These are phyloP conservation scores for Carpinus fangiana DNA, from an alignment of 306 rosid genomes.

Conservation along the genomic window DNA sequence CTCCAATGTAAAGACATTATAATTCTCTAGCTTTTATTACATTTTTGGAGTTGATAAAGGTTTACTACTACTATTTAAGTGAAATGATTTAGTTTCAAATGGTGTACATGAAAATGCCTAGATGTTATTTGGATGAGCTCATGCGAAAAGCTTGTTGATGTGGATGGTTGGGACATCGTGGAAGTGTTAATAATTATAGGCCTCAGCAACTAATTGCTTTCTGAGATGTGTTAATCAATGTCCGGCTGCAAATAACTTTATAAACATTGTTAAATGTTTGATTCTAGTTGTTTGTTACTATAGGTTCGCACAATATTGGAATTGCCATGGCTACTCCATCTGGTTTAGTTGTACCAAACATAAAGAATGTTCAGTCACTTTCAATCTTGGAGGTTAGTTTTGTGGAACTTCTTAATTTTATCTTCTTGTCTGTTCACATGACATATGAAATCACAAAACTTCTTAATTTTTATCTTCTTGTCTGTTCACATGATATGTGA, in stretches of 20 bases:
- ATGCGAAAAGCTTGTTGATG: neutral
- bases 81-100: no score
- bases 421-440: neutral
- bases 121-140: neutral
- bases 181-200: neutral
- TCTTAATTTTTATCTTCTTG: neutral
- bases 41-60: neutral
- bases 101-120: neutral
- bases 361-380: conserved; percentile 85
- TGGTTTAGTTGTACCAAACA: conserved; percentile 93
- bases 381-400: conserved; percentile 81
- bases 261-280: conserved; percentile 14
- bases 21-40: neutral
- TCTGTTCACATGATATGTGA: neutral
- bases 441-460: neutral
- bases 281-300: conserved; percentile 22
- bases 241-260: conserved; percentile 11
- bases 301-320: conserved; percentile 94
- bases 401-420: neutral
- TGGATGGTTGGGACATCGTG: neutral
- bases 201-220: neutral
- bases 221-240: conserved; percentile 7
- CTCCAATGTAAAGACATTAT: neutral
- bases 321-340: conserved; percentile 82
- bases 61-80: neutral